phyloP scores from a whole-genome alignment of 768 basidiomycete species.

The Lentinula guzmanii region DNA sequence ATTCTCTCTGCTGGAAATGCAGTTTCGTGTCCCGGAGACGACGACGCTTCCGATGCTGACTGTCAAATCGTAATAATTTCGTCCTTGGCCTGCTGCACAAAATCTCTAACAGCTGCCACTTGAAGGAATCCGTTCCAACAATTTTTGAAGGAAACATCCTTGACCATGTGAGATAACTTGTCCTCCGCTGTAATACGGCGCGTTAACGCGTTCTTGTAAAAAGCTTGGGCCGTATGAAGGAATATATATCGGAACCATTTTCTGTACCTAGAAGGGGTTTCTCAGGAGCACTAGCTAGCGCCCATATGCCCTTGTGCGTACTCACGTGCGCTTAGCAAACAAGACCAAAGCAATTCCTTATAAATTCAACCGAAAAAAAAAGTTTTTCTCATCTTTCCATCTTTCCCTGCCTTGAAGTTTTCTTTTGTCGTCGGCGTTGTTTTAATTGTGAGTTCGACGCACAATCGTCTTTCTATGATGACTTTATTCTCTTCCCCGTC shows the following conservation, averaged over 20 bases:
- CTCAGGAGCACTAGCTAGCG: not conserved
- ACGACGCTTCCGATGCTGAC: conserved; percentile 36
- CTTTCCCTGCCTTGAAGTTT: no score
- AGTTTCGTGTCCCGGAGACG: conserved; percentile 40
- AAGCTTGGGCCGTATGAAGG: conserved; percentile 26
- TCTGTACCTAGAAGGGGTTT: not conserved
- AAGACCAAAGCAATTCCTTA: no score
- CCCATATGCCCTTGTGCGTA: not conserved
- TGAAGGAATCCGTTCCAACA: conserved; percentile 21
- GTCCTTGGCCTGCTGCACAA: not conserved
- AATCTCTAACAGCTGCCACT: no score
- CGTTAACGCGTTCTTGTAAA: not conserved
- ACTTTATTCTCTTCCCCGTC: conserved; percentile 88
- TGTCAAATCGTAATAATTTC: conserved; percentile 26
- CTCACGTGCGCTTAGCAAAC: no score
- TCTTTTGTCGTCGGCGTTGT: no score
- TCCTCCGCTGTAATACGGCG: not conserved
- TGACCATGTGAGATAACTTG: conserved; percentile 23
- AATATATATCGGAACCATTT: conserved; percentile 32
- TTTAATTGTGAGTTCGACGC: no score
- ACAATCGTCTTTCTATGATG: conserved; percentile 35
- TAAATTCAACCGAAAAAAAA: no score
- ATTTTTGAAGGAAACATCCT: conserved; percentile 25
- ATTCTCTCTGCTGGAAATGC: conserved; percentile 29
- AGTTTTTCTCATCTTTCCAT: not conserved